Base-by-base conservation (phyloP, 805 yeast genomes). In the Kuraishia ogatae region DNA sequence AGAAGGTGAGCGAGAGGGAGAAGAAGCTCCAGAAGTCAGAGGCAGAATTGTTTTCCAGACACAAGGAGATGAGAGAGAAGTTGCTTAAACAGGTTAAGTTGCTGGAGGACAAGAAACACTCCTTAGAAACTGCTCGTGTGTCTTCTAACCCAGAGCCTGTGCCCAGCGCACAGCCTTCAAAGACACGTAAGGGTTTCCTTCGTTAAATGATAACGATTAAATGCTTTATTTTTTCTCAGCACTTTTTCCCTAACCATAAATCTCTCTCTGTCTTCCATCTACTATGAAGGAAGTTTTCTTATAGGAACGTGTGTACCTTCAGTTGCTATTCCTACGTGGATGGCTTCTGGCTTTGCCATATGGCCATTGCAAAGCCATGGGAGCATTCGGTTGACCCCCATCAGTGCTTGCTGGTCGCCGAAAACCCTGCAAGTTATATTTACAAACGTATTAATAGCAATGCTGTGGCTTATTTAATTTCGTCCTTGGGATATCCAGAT, bases 51-150 rank as follows among this genome's bases (percentile, higher is more conserved):
- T 93, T 93, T 70, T 82, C 94, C 48, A 86, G 96, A 71, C 99
- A 94, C 73, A 89, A 90, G 72, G 98, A 94, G 71, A 92, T 93
- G 93, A 93, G 93, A 73, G 97, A 93, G 67, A 90, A 89, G 73
- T 80, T 94, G 69, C 78, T 87, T 60, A 87, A 87, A 70, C 97
- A 93, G 73, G 83, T 93, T 61, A 87, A 86, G 67, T 82, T 91
- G 64, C 80, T 94, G 66, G 98, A 94, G 71, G 97, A 91, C 61
- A 90, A 89, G 74, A 92, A 91, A 74, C 80, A 78, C 59, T 89
- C 84, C 68, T 78, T 94, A 62, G 94, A 88, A 58, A 78, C 80
- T 68, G 62, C 80, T 80, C 59, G 71, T 70, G 58, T 80, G 77
- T 58, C 81, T 72, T 51, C 66, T 69, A 2, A 53, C 58, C 46